Percentiles rank a stretch among this genome's conserved stretches.
Evolutionary conservation across 257 asterid species (phyloP).

Genomic region (Capsicum pubescens): DNA sequence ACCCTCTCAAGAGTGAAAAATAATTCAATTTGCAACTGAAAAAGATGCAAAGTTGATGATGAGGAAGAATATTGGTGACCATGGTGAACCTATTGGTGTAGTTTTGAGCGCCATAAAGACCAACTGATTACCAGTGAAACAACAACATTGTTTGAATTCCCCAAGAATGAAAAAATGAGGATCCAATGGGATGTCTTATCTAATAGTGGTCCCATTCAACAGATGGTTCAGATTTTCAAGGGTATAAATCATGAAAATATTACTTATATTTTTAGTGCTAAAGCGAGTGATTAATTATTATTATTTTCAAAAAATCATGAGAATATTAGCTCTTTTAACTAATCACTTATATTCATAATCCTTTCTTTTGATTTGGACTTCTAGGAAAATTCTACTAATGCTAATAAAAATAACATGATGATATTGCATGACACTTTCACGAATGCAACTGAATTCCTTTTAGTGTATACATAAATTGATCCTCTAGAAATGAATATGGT

Average conservation of each 20-base stretch:
- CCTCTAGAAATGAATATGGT: background rate
- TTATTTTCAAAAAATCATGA: background rate
- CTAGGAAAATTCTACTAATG: constrained; percentile 47
- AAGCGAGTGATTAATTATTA: background rate
- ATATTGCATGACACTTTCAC: constrained; percentile 18
- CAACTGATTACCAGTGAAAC: constrained; percentile 64
- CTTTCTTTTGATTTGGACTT: background rate
- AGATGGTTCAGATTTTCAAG: constrained; percentile 56
- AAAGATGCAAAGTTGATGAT: background rate
- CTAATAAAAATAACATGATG: constrained; percentile 38
- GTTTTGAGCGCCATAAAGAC: constrained; percentile 73
- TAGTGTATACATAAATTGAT: no score
- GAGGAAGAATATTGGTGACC: constrained; percentile 49
- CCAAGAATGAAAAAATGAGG: constrained; percentile 58
- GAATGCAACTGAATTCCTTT: background rate
- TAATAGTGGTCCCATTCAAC: constrained; percentile 55
- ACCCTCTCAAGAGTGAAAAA: no score
- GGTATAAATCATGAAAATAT: constrained; percentile 58
- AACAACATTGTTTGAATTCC: background rate
- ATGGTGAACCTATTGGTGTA: constrained; percentile 73
- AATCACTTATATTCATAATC: constrained; percentile 46
- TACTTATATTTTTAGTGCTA: constrained; percentile 48
- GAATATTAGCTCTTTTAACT: background rate
- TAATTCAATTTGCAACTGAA: constrained; percentile 40
- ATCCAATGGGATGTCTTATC: constrained; percentile 72